Evolutionary conservation across 495 filamentous ascomycete species (phyloP), one percentile per base, ranked within the genome.

Genomic region (Neurospora discreta): DNA sequence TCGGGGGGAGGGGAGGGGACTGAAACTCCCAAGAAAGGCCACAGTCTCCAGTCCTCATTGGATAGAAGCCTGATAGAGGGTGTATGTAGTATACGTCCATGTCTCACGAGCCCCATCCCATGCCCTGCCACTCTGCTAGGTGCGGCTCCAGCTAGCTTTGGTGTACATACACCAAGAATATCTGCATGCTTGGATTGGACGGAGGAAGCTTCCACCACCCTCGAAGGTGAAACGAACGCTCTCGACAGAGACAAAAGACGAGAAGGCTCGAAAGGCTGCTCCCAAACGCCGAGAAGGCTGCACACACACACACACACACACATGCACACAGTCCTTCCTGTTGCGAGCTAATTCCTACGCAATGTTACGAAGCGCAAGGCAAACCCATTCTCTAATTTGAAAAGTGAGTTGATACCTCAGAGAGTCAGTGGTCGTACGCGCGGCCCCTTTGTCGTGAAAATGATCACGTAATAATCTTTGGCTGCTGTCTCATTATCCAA

Each of bases 1-100:
- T n/a, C n/a, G n/a, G n/a, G n/a, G 73, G 72, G 36, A 38, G 38
- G 73, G 73, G 75, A 73, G 75, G 15, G 9, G 7, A 8, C 40
- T 15, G 23, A 11, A 38, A 11, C 4, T 4, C 23, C 44, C n/a
- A 52, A 10, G 20, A 60, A 13, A 58, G 23, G 46, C 46, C 15
- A 60, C 52, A 60, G 26, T 60, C 52, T 33, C 6, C 11, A 15
- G 26, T 16, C 6, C 20, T 78, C 72, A 78, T 79, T 79, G 76
- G 76, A 11, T n/a, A 18, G 40, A 36, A 41, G 71, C 67, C 69
- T 68, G 39, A 71, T 52, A 42, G 52, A 44, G 68, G 71, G 74
- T 58, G 46, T n/a, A n/a, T n/a, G n/a, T n/a, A n/a, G n/a, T 46
- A 13, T n/a, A 46, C 43, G n/a, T 46, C 43, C 46, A 26, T 60